These are phyloP conservation scores for Phialemoniopsis sp. DNA, from an alignment of 2,329 filamentous ascomycete genomes.

Conservation along the genomic window DNA sequence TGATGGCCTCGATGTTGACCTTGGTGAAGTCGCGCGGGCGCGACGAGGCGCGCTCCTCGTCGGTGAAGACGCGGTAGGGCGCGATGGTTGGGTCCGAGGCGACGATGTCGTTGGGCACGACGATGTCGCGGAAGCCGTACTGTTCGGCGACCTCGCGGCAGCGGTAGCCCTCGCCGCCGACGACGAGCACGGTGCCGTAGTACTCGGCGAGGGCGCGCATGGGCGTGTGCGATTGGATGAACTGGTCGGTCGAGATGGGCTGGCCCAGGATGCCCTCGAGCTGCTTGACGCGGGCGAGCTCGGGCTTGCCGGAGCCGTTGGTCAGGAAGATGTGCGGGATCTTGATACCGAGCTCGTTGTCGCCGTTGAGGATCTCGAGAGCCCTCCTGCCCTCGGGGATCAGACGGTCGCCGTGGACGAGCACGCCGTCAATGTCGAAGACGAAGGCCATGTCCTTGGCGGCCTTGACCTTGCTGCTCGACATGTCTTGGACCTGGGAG, in stretches of 20 bases:
- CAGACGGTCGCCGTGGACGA: slow-evolving; percentile 67
- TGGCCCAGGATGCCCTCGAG: slow-evolving; percentile 62
- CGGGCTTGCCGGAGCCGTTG: slow-evolving; percentile 70
- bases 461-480: slow-evolving; percentile 58
- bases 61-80: slow-evolving; percentile 64
- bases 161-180: slow-evolving; percentile 71
- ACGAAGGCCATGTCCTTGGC: slow-evolving; percentile 81
- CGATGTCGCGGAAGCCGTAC: slow-evolving; percentile 70
- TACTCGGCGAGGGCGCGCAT: slow-evolving; percentile 74
- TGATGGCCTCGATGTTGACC: slow-evolving; percentile 68
- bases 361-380: slow-evolving; percentile 68
- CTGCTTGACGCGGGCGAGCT: slow-evolving; percentile 60
- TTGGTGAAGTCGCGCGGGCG: slow-evolving; percentile 69
- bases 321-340: slow-evolving; percentile 73
- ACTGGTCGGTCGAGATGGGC: slow-evolving; percentile 66
- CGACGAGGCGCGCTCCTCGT: slow-evolving; percentile 62
- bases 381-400: slow-evolving; percentile 64
- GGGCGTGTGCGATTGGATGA: slow-evolving; percentile 74
- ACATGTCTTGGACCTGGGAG: slow-evolving; percentile 65
- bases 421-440: slow-evolving; percentile 75
- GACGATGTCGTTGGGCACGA: slow-evolving; percentile 70
- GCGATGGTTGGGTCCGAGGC: slow-evolving; percentile 67
- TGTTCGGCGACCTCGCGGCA: slow-evolving; percentile 69
- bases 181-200: slow-evolving; percentile 71
- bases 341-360: slow-evolving; percentile 75